Percentiles rank a stretch among this genome's conserved stretches.
These are phyloP conservation scores for Leucocoprinus birnbaumii DNA, from an alignment of 768 basidiomycete genomes.

Conservation along the genomic window DNA sequence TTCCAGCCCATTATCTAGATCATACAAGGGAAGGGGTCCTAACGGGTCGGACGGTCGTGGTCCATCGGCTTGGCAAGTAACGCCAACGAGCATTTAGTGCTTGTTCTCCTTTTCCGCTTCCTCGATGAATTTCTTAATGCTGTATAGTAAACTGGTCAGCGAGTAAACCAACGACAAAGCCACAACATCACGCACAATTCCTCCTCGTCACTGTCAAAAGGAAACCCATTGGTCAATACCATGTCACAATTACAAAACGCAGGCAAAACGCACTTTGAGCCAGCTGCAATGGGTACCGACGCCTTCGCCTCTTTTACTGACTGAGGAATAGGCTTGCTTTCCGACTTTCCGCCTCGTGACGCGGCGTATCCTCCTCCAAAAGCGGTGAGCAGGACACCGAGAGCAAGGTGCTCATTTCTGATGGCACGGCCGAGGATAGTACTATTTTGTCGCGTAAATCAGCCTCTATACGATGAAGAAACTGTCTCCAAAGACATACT, in stretches of 20 bases:
- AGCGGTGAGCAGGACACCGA: conserved; percentile 59
- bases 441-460: conserved; percentile 34
- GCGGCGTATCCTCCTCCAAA: conserved; percentile 54
- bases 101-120: conserved; percentile 79
- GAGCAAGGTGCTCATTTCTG: conserved; percentile 78
- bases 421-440: conserved; percentile 75
- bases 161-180: background rate
- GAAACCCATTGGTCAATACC: background rate
- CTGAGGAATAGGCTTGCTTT: conserved; percentile 39
- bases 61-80: background rate
- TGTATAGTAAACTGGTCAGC: conserved; percentile 29
- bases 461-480: background rate
- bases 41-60: background rate
- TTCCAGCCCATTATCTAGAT: conserved; percentile 7
- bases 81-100: conserved; percentile 29
- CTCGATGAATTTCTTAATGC: conserved; percentile 76
- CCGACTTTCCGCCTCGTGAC: conserved; percentile 48
- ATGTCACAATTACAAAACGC: conserved; percentile 9
- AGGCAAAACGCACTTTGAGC: conserved; percentile 59
- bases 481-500: conserved; percentile 7
- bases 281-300: conserved; percentile 59
- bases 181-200: conserved; percentile 53
- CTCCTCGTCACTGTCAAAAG: conserved; percentile 70
- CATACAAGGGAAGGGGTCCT: background rate
- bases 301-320: conserved; percentile 59